Evolutionary conservation across 2,329 filamentous ascomycete genomes (phyloP).

Genomic region (Daldinia eschscholtzii): DNA sequence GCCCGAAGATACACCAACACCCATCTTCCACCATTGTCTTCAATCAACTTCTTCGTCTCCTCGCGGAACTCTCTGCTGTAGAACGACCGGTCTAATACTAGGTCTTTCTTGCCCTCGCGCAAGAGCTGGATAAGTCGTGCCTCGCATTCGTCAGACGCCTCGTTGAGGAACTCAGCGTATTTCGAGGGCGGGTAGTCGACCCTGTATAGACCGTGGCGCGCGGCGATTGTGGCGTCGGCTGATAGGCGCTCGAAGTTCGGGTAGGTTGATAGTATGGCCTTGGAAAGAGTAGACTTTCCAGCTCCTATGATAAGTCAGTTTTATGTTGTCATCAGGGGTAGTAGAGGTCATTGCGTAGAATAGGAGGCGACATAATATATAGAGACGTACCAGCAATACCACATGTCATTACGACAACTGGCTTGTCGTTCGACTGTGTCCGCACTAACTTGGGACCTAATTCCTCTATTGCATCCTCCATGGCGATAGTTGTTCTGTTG

Average conservation of each 20-base stretch:
- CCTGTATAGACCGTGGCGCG: constrained; percentile 47
- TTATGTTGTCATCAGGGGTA: background rate
- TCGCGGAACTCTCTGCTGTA: constrained; percentile 52
- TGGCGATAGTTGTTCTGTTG: constrained; percentile 51
- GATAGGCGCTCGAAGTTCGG: constrained; percentile 48
- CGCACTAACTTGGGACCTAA: constrained; percentile 31
- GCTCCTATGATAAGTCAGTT: constrained; percentile 40
- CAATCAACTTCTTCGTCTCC: constrained; percentile 48
- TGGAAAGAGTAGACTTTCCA: constrained; percentile 51
- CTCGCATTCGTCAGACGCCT: constrained; percentile 39
- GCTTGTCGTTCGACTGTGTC: constrained; percentile 39
- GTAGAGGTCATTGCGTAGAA: background rate
- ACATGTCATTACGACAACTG: constrained; percentile 52
- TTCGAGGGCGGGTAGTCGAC: constrained; percentile 48
- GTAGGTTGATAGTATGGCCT: constrained; percentile 44
- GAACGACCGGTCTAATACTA: constrained; percentile 53
- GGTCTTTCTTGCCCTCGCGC: constrained; percentile 38
- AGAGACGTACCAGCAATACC: constrained; percentile 48
- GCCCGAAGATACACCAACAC: constrained; percentile 51
- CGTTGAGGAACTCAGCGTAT: constrained; percentile 41
- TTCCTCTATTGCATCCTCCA: constrained; percentile 35
- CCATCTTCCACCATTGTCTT: constrained; percentile 48
- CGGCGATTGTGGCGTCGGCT: constrained; percentile 45
- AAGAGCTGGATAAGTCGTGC: constrained; percentile 29
- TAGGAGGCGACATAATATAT: background rate